Base-by-base conservation (phyloP, 2,329 filamentous ascomycete genomes). In the Cercospora zeina region DNA sequence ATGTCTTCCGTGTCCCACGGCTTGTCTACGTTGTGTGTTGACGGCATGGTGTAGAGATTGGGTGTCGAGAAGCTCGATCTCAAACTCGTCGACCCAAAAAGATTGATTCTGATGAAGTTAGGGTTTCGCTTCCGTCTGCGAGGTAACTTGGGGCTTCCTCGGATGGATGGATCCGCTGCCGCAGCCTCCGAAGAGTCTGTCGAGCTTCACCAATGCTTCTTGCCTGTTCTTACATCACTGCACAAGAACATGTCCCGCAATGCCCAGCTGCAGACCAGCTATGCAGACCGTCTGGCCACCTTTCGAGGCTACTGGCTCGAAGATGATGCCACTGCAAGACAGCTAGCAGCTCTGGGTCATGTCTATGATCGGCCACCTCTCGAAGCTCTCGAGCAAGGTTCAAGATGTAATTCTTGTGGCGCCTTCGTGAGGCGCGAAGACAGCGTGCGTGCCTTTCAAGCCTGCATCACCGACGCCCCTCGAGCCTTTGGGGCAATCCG, bases 1-100 rank as follows among this genome's bases (percentile, higher is more conserved):
- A 97, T 91, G 73, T 97, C 95, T 66, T 96, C 93, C 61, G 93
- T 96, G 73, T 97, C 93, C 93, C 93, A 96, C 59, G 91, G 90
- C 77, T 96, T 96, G 2, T 96, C 91, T 69, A 85, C 89, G 65
- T 96, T 89, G 79, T 96, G 87, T 68, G 89, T 96, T 31, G 91
- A 95, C 66, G 92, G 91, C 92, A 96, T 92, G 53, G 71, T 79
- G 72, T 53, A 16, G 51, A 34, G 34, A 31, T 33, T 53, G 14
- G n/a, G 50, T 27, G 16, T 19, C 33, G n/a, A 34, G 27, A 31
- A 53, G 6, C 27, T 30, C 49, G 49, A 53, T 53, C 27, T 53
- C n/a, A 30, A 34, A 31, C 31, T 53, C 49, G 31, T 27, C 42
- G 21, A 49, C 42, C 31, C 42, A 49, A 49, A 49, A 49, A 49